A percentile compares a stretch with the other conserved stretches of the same genome.
phyloP scores from a whole-genome alignment of 2,329 filamentous ascomycete genomes.

The Incumbomyces delicatus region DNA sequence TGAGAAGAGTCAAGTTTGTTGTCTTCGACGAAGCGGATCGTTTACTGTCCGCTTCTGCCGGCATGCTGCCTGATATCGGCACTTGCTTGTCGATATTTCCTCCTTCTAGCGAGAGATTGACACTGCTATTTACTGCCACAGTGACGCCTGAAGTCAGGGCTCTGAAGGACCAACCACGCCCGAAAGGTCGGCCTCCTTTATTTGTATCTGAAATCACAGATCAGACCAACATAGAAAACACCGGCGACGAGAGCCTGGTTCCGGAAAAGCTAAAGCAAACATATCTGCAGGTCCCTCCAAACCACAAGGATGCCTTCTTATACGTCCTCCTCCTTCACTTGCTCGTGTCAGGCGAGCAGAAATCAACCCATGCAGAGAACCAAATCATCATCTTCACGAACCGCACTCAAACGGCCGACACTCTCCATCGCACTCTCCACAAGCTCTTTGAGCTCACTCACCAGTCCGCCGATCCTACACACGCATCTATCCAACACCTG shows the following conservation, averaged over 20 bases:
- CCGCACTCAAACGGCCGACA: conserved; percentile 75
- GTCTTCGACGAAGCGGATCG: conserved; percentile 95
- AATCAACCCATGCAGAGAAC: conserved; percentile 62
- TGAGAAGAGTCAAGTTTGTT: conserved; percentile 70
- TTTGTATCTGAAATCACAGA: conserved; percentile 88
- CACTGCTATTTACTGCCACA: conserved; percentile 89
- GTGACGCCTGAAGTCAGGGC: conserved; percentile 86
- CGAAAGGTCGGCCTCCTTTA: conserved; percentile 61
- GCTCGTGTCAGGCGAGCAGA: conserved; percentile 30
- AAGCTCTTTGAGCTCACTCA: conserved; percentile 43
- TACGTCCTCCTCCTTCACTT: conserved; percentile 60
- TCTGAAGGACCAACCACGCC: conserved; percentile 65
- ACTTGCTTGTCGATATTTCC: conserved; percentile 77
- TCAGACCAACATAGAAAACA: conserved; percentile 63
- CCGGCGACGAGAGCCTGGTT: conserved; percentile 40
- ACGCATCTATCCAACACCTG: conserved; percentile 45
- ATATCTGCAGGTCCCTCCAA: conserved; percentile 80
- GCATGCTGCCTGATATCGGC: conserved; percentile 91
- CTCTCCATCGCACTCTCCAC: conserved; percentile 78
- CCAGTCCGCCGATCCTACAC: conserved; percentile 3
- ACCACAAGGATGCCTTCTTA: conserved; percentile 89
- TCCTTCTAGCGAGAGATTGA: conserved; percentile 70
- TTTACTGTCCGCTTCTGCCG: conserved; percentile 61
- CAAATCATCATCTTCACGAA: conserved; percentile 92
- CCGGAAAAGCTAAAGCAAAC: conserved; percentile 72